A percentile compares a stretch with the other conserved stretches of the same genome.
These are phyloP conservation scores for Kickxella alabastrina DNA, from an alignment of 192 early-diverging fungal genomes.

Conservation along the genomic window DNA sequence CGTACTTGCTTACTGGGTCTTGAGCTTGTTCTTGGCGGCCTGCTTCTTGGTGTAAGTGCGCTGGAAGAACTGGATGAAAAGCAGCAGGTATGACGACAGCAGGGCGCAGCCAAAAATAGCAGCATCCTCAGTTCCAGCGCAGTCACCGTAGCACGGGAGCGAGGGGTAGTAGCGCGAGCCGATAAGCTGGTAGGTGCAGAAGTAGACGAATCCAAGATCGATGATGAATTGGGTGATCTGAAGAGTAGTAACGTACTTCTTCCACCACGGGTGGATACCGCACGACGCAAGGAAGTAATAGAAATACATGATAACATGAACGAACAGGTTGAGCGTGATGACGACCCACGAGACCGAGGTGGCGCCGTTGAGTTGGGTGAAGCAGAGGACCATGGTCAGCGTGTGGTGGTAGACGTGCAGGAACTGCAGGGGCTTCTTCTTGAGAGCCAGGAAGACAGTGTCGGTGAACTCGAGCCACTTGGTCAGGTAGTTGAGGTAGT, in stretches of 20 bases:
- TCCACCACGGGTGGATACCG: constrained; percentile 85
- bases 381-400: constrained; percentile 85
- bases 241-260: constrained; percentile 84
- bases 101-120: constrained; percentile 80
- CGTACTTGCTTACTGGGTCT: constrained; percentile 34
- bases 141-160: constrained; percentile 61
- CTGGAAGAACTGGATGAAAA: constrained; percentile 90
- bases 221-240: constrained; percentile 91
- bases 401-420: constrained; percentile 92
- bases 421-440: constrained; percentile 85
- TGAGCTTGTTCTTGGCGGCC: constrained; percentile 37
- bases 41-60: constrained; percentile 69
- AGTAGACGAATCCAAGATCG: constrained; percentile 81
- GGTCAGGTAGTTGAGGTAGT: constrained; percentile 90
- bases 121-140: constrained; percentile 70
- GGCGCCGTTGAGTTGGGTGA: constrained; percentile 67
- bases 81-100: constrained; percentile 73
- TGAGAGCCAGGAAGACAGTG: constrained; percentile 81
- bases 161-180: constrained; percentile 59
- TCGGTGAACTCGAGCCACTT: constrained; percentile 89
- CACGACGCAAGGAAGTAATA: constrained; percentile 80
- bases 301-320: constrained; percentile 92
- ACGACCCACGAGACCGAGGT: constrained; percentile 63
- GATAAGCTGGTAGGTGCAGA: constrained; percentile 82
- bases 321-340: constrained; percentile 76